Base-by-base conservation (phyloP, 495 filamentous ascomycete genomes). In the Xylaria grammica region DNA sequence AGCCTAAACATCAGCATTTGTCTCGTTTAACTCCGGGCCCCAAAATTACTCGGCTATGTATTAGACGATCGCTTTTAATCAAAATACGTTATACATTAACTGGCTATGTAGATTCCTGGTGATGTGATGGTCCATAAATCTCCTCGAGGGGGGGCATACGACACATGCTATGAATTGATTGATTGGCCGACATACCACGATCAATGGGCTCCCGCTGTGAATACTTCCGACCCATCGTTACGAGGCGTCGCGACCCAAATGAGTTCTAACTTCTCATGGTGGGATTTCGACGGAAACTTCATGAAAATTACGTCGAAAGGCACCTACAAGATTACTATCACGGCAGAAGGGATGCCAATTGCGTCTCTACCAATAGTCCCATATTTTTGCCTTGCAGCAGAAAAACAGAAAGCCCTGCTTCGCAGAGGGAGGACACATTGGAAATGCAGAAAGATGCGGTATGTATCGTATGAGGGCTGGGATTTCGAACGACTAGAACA, bases 401-500 rank as follows among this genome's bases (percentile, higher is more conserved):
- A 45, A n/a, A 45, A 19, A 45, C 15, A n/a, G n/a, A 2, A 4
- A n/a, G n/a, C 13, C n/a, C 42, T 45, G 3, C 42, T 45, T 8
- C 9, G n/a, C n/a, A 45, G 42, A n/a, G 42, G 42, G 1, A 19
- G n/a, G 42, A 45, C 20, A n/a, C 20, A n/a, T 45, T 45, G 42
- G 42, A 45, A 45, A n/a, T 45, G 42, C 42, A 45, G 42, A 45
- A 45, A 45, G n/a, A 45, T 19, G 5, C 42, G n/a, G 6, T 45
- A 45, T 20, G n/a, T 45, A 45, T 45, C 42, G 15, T 45, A 45
- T 7, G 42, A 7, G 20, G 42, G 42, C 42, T 45, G 42, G 42
- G 42, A 45, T n/a, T 45, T 63, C 19, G 62, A 75, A 4, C 58
- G 75, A 62, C 62, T 42, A 10, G 69, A 72, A 32, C 68, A 75